Evolutionary conservation across 345 rosid genomes (phyloP).

Genomic region (Geranium brycei): DNA sequence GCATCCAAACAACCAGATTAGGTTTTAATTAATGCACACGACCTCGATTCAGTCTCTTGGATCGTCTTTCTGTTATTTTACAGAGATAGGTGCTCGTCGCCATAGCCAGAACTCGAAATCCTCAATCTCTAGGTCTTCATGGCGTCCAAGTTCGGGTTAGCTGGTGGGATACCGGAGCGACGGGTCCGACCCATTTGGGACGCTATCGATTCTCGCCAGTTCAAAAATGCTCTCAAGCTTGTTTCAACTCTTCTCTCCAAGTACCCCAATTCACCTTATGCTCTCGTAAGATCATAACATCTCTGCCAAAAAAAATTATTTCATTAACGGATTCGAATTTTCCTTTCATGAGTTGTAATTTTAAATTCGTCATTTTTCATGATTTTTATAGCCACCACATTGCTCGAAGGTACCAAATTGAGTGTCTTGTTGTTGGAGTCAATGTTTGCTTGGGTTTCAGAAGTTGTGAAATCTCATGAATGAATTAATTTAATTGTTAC

Average conservation of each 20-base stretch:
- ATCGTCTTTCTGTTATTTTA: neutral
- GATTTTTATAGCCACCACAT: neutral
- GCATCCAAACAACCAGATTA: slow-evolving; percentile 27
- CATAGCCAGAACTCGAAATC: neutral
- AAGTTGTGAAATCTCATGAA: neutral
- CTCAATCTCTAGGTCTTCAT: slow-evolving; percentile 13
- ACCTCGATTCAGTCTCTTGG: neutral
- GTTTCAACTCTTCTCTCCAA: slow-evolving; percentile 65
- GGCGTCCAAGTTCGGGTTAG: slow-evolving; percentile 86
- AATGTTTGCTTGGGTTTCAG: neutral
- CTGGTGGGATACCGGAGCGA: slow-evolving; percentile 98
- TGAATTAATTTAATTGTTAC: neutral
- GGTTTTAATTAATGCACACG: slow-evolving; percentile 18
- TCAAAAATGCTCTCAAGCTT: slow-evolving; percentile 80
- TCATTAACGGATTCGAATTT: neutral
- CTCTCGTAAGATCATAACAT: slow-evolving; percentile 38
- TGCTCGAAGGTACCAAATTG: neutral
- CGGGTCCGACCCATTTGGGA: slow-evolving; percentile 95
- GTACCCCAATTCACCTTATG: slow-evolving; percentile 78
- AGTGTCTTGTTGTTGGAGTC: neutral
- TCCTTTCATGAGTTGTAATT: neutral
- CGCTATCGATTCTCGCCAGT: slow-evolving; percentile 94
- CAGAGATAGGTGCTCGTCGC: neutral
- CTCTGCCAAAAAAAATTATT: neutral
- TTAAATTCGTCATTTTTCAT: too few species aligned